A percentile compares a stretch with the other conserved stretches of the same genome.
Conservation (phyloP, 352 stramenopile genomes). For the Globisporangium cystogenes region DNA sequence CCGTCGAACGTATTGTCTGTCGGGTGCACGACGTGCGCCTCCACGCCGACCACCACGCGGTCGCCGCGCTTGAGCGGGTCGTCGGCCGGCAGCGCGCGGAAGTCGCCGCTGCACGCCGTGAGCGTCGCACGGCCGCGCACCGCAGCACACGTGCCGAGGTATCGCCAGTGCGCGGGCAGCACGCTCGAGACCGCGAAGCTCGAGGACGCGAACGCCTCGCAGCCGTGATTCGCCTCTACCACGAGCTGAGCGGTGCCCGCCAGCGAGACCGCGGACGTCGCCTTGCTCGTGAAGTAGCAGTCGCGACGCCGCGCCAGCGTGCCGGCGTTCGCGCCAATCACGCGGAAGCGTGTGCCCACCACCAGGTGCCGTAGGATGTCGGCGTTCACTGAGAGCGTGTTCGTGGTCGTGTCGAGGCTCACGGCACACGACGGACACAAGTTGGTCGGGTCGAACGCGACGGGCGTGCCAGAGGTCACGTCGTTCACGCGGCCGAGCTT, state of each 20-base stretch:
- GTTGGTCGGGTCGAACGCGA: slow-evolving; percentile 36
- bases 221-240: slow-evolving; percentile 49
- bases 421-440: slow-evolving; percentile 57
- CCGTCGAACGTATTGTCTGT: slow-evolving; percentile 48
- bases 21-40: slow-evolving; percentile 59
- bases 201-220: slow-evolving; percentile 34
- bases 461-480: slow-evolving; percentile 25
- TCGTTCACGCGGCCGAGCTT: slow-evolving; percentile 85
- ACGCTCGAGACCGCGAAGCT: slow-evolving; percentile 51
- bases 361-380: slow-evolving; percentile 59
- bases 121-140: slow-evolving; percentile 19
- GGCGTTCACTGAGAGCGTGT: slow-evolving; percentile 46
- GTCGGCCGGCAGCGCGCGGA: slow-evolving; percentile 21
- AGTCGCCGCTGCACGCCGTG: slow-evolving; percentile 38
- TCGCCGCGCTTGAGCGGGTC: slow-evolving; percentile 70
- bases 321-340: slow-evolving; percentile 54
- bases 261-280: slow-evolving; percentile 28
- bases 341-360: slow-evolving; percentile 48
- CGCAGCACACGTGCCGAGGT: slow-evolving; percentile 62
- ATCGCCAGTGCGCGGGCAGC: slow-evolving; percentile 50
- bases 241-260: slow-evolving; percentile 23
- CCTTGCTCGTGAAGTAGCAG: slow-evolving; percentile 64
- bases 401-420: slow-evolving; percentile 29
- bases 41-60: slow-evolving; percentile 67
- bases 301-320: slow-evolving; percentile 42